Conservation (phyloP, 257 asterid genomes). For the Scutellaria baicalensis region DNA sequence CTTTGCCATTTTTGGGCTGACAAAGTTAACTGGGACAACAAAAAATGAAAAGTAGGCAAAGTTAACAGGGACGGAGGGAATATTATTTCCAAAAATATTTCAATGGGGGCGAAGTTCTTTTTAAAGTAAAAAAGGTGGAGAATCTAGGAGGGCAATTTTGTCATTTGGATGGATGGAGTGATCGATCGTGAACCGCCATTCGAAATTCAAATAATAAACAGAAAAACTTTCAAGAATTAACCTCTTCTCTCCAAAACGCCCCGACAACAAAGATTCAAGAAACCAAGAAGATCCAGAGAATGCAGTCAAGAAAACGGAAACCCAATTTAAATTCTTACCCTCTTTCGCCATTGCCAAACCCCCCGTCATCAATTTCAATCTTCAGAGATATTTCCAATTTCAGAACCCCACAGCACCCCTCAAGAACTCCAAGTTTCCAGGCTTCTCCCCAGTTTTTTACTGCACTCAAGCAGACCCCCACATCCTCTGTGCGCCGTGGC, state of each 20-base stretch:
- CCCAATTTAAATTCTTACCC: conserved; percentile 13
- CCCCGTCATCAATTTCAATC: conserved; percentile 34
- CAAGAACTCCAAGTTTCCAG: conserved; percentile 22
- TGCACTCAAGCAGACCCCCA: conserved; percentile 53
- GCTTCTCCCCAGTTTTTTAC: conserved; percentile 56
- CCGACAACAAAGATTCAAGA: not conserved
- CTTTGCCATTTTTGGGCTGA: too few species aligned
- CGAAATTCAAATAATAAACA: conserved; percentile 43
- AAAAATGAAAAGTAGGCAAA: too few species aligned
- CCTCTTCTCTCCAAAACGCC: not conserved
- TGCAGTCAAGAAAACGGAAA: conserved; percentile 36
- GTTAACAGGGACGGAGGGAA: too few species aligned
- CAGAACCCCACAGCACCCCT: conserved; percentile 54
- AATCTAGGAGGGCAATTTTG: conserved; percentile 12
- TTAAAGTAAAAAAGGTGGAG: too few species aligned
- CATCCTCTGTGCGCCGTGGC: conserved; percentile 33
- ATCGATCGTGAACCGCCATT: conserved; percentile 51
- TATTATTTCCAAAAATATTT: too few species aligned
- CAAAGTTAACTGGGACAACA: too few species aligned
- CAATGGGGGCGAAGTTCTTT: too few species aligned
- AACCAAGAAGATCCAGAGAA: conserved; percentile 1
- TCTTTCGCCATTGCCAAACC: conserved; percentile 38
- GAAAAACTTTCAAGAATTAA: not conserved
- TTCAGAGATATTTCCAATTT: conserved; percentile 63
- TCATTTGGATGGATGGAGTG: not conserved